Base-by-base conservation (phyloP, 2,329 filamentous ascomycete species). In the Pseudogymnoascus sp. region DNA sequence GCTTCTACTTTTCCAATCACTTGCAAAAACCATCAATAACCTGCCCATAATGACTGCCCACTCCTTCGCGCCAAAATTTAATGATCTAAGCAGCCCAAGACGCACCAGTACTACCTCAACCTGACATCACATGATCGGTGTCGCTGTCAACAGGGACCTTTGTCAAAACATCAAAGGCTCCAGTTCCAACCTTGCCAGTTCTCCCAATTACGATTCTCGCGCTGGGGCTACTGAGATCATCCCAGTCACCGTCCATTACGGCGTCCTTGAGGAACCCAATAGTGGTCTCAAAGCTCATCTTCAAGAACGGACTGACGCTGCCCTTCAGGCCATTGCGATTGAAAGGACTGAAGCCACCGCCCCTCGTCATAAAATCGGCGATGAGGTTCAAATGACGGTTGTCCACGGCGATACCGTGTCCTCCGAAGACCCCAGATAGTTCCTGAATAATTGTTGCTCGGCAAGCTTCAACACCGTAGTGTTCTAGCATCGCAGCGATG, bases 201-300 rank as follows among this genome's bases (percentile, higher is more conserved):
- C 86, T 85, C 14, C 96, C 95, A 73, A 95, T 87, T 59, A 97
- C 93, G 71, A 99, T 90, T 64, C 93, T 84, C 66, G 90, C 88
- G 75, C 89, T 95, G 0, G 96, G 95, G 65, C 89, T 92, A 65
- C 83, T 86, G 65, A 99, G 79, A 71, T 95, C 89, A 75, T 99
- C 95, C 82, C 86, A 91, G 75, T 97, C 95, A 60, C 90, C 87
- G 72, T 96, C 91, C 64, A 96, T 79, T 26, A 97, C 88, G 1
- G 95, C 93, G 73, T 97, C 95, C 75, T 90, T 93, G 71, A 99
- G 81, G 80, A 97, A 97, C 0, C 89, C 88, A 40, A 97, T 84
- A 2, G 95, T 99, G 3, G 95, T 99, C 82, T 99, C 95, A 78
- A 97, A 99, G 75, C 91, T 96, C 93, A 97, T 97, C 82, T 97